These are phyloP conservation scores for Mycosphaerelloides madeirae DNA, from an alignment of 2,329 filamentous ascomycete species.

Conservation along the genomic window DNA sequence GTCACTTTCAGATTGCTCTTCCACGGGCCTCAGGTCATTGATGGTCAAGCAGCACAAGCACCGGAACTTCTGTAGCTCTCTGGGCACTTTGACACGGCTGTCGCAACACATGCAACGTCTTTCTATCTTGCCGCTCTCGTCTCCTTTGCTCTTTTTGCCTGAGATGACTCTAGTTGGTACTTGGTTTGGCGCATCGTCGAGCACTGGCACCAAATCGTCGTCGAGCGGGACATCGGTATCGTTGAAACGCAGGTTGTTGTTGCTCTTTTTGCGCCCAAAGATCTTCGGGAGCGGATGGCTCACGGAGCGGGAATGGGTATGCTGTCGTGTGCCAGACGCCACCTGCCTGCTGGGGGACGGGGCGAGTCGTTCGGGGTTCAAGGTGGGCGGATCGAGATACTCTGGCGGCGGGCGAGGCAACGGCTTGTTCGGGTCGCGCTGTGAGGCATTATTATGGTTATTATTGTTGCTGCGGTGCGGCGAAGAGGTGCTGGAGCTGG, in stretches of 20 bases:
- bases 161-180: slow-evolving; percentile 24
- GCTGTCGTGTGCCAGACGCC: slow-evolving; percentile 17
- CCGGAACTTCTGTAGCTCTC: slow-evolving; percentile 66
- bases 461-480: slow-evolving; percentile 9
- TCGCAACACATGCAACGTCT: slow-evolving; percentile 84
- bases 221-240: slow-evolving; percentile 36
- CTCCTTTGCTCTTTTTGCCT: slow-evolving; percentile 28
- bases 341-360: slow-evolving; percentile 19
- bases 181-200: slow-evolving; percentile 32
- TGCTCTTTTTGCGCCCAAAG: slow-evolving; percentile 54
- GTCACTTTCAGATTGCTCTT: slow-evolving; percentile 19
- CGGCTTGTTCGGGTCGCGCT: slow-evolving; percentile 15
- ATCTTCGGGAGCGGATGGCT: slow-evolving; percentile 76
- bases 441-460: slow-evolving; percentile 1
- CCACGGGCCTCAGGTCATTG: slow-evolving; percentile 60
- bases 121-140: slow-evolving; percentile 55
- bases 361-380: slow-evolving; percentile 19
- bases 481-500: slow-evolving; percentile 14
- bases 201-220: slow-evolving; percentile 41
- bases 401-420: slow-evolving; percentile 20
- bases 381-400: slow-evolving; percentile 16
- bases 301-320: slow-evolving; percentile 55
- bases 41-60: slow-evolving; percentile 81
- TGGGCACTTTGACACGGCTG: slow-evolving; percentile 73
- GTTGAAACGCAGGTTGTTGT: slow-evolving; percentile 37